Conservation (phyloP, 1,139 yeast species). For the Starmera stellimalicola region DNA sequence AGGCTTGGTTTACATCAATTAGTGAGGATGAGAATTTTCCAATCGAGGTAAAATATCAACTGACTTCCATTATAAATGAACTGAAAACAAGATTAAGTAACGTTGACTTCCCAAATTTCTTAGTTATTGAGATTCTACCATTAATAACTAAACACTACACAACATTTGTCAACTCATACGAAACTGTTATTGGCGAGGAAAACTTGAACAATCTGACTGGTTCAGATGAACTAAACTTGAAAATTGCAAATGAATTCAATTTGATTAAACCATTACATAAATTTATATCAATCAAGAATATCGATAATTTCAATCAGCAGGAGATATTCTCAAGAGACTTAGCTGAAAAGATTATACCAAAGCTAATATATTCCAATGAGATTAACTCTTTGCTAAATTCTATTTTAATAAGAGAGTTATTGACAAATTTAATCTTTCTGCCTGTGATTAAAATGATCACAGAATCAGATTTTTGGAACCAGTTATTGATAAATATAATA, state of each 20-base stretch:
- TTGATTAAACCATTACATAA: slow-evolving; percentile 48
- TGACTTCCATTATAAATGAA: slow-evolving; percentile 33
- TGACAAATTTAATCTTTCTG: slow-evolving; percentile 44
- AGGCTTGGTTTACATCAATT: slow-evolving; percentile 45
- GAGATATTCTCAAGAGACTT: slow-evolving; percentile 41
- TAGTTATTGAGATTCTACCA: slow-evolving; percentile 56
- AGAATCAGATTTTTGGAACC: slow-evolving; percentile 75
- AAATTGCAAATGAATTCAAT: slow-evolving; percentile 52
- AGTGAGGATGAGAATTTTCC: slow-evolving; percentile 44
- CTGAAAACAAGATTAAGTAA: slow-evolving; percentile 32
- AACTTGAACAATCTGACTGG: slow-evolving; percentile 23
- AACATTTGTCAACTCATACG: slow-evolving; percentile 46
- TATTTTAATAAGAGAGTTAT: slow-evolving; percentile 51
- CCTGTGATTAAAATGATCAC: slow-evolving; percentile 50
- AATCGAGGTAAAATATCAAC: slow-evolving; percentile 38
- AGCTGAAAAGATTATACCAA: slow-evolving; percentile 38
- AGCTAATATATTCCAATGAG: slow-evolving; percentile 42
- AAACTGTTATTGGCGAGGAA: slow-evolving; percentile 23
- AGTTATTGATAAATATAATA: slow-evolving; percentile 47
- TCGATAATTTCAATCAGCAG: slow-evolving; percentile 35
- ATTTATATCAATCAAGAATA: slow-evolving; percentile 40
- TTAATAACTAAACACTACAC: slow-evolving; percentile 56
- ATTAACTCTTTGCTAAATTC: slow-evolving; percentile 37
- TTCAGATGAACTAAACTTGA: slow-evolving; percentile 40
- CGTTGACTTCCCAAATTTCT: slow-evolving; percentile 46